Evolutionary conservation across 805 yeast species (phyloP).

Genomic region (Candida maesae): DNA sequence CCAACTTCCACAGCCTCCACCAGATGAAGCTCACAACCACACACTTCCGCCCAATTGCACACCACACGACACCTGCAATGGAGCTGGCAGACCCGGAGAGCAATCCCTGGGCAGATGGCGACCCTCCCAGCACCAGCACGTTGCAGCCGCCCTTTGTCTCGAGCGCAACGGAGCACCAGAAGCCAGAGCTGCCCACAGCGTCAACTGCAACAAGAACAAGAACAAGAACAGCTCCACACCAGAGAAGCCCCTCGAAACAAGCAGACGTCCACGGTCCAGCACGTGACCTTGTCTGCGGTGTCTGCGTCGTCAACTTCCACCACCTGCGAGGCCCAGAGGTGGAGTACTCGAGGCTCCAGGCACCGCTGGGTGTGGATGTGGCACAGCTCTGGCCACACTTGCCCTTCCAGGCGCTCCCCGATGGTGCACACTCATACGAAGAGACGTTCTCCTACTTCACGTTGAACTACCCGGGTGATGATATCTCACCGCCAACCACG

Average conservation of each 20-base stretch:
- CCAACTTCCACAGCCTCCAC: neutral
- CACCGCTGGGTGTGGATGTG: constrained; percentile 29
- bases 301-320: constrained; percentile 89
- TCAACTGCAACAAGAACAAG: neutral
- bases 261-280: constrained; percentile 20
- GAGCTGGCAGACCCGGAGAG: constrained; percentile 5
- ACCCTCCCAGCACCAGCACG: neutral
- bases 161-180: neutral
- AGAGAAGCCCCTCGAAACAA: constrained; percentile 15
- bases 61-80: neutral
- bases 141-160: neutral
- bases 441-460: constrained; percentile 93
- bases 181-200: neutral
- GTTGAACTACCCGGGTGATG: constrained; percentile 46
- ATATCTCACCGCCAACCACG: constrained; percentile 46
- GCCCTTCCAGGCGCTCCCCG: constrained; percentile 95
- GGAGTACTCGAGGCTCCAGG: constrained; percentile 64
- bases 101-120: constrained; percentile 25
- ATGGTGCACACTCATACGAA: constrained; percentile 90
- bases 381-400: constrained; percentile 71
- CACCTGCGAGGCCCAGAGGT: constrained; percentile 93
- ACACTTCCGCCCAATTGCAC: too few species aligned
- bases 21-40: too few species aligned
- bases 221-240: too few species aligned
- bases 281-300: constrained; percentile 58